phyloP scores from a whole-genome alignment of 768 basidiomycete genomes.

The Calocera viscosa region DNA sequence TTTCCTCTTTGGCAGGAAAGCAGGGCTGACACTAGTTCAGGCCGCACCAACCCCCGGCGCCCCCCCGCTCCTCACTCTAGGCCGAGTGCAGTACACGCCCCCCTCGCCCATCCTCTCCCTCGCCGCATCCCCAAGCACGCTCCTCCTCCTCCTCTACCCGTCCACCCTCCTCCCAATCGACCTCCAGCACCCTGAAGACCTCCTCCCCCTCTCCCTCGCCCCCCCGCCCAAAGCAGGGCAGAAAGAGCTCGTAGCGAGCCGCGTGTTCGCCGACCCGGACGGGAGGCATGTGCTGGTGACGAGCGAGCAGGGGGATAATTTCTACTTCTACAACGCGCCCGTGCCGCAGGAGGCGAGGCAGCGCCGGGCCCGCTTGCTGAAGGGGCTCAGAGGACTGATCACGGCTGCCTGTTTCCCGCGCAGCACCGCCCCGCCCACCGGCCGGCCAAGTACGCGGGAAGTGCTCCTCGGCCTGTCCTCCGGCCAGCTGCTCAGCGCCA shows the following conservation, averaged over 20 bases:
- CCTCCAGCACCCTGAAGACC: slow-evolving; percentile 73
- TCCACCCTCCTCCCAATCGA: slow-evolving; percentile 80
- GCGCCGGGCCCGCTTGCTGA: slow-evolving; percentile 40
- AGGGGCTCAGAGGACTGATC: slow-evolving; percentile 72
- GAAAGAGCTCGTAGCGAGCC: slow-evolving; percentile 62
- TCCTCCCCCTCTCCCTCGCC: slow-evolving; percentile 65
- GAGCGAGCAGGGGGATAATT: slow-evolving; percentile 80
- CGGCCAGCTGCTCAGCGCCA: slow-evolving; percentile 77
- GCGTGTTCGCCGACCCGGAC: slow-evolving; percentile 84
- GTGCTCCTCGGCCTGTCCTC: slow-evolving; percentile 76
- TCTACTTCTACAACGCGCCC: slow-evolving; percentile 70
- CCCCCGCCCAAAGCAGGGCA: slow-evolving; percentile 39
- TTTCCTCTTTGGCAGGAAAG: slow-evolving; percentile 23
- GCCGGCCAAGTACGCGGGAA: slow-evolving; percentile 66
- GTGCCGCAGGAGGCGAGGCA: slow-evolving; percentile 59
- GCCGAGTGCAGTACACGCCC: slow-evolving; percentile 75
- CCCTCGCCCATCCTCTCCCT: slow-evolving; percentile 74
- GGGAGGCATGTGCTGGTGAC: slow-evolving; percentile 83
- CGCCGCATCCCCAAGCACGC: slow-evolving; percentile 72
- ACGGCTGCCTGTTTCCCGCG: slow-evolving; percentile 82
- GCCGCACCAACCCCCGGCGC: slow-evolving; percentile 28
- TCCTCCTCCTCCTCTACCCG: slow-evolving; percentile 69
- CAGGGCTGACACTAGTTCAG: slow-evolving; percentile 26
- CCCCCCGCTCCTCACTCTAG: slow-evolving; percentile 63
- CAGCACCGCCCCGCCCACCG: slow-evolving; percentile 41